A percentile compares a stretch with the other conserved stretches of the same genome.
Evolutionary conservation across 768 basidiomycete genomes (phyloP).

Genomic region (Epithele typhae): DNA sequence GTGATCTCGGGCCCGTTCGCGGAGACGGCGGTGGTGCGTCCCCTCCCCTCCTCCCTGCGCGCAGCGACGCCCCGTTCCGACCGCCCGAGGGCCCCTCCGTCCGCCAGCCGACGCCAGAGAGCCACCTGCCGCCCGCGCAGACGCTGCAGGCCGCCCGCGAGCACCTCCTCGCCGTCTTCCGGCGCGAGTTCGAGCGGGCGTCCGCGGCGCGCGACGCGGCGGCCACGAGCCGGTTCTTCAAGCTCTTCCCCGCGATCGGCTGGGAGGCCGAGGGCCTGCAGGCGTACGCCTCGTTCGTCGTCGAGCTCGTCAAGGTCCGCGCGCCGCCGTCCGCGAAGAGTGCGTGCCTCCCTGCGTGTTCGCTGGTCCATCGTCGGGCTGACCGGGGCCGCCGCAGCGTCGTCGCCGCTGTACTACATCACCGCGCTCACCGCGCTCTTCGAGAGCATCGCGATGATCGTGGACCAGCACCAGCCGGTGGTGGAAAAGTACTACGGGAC

Average conservation of each 20-base stretch:
- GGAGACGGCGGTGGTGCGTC: conserved; percentile 71
- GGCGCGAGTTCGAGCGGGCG: conserved; percentile 76
- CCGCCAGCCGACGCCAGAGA: conserved; percentile 81
- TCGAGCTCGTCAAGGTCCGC: conserved; percentile 79
- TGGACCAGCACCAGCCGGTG: conserved; percentile 96
- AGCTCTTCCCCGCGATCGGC: conserved; percentile 92
- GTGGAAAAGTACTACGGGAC: conserved; percentile 97
- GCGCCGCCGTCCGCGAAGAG: conserved; percentile 80
- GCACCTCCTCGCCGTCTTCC: conserved; percentile 72
- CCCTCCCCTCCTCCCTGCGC: not conserved
- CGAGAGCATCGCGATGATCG: conserved; percentile 92
- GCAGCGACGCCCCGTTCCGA: not conserved
- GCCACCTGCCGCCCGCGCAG: conserved; percentile 81
- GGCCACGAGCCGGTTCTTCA: conserved; percentile 91
- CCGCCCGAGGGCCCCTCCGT: conserved; percentile 4
- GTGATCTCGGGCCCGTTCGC: conserved; percentile 85
- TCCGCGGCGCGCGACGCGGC: conserved; percentile 78
- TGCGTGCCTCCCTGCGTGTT: conserved; percentile 30
- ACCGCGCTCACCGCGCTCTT: conserved; percentile 87
- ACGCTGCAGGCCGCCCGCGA: conserved; percentile 74
- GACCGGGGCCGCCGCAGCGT: too few relatives aligned
- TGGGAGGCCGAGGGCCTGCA: conserved; percentile 91
- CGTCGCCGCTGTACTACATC: conserved; percentile 90
- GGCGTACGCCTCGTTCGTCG: conserved; percentile 90
- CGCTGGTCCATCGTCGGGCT: conserved; percentile 6